Evolutionary conservation across 805 yeast genomes (phyloP).

Genomic region (Pichia gijzeniarum): DNA sequence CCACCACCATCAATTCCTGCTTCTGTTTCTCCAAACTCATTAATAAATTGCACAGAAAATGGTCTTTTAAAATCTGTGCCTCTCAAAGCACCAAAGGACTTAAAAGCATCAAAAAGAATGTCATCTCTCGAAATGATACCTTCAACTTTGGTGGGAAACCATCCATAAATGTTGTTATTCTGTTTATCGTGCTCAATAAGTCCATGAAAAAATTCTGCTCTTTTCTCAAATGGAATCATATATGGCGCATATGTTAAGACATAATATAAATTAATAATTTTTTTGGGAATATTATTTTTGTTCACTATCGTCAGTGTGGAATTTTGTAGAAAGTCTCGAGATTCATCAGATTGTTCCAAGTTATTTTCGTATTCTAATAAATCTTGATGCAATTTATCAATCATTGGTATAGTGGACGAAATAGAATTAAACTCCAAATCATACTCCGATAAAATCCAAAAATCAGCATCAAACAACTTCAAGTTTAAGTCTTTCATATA

Average conservation of each 20-base stretch:
- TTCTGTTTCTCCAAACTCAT: conserved; percentile 65
- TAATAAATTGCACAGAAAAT: conserved; percentile 59
- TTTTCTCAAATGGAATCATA: conserved; percentile 64
- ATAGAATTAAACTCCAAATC: conserved; percentile 16
- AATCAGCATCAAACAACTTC: conserved; percentile 38
- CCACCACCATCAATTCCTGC: conserved; percentile 98
- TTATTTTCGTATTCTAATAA: conserved; percentile 8
- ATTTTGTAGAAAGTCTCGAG: conserved; percentile 2
- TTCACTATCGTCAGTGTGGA: conserved; percentile 5
- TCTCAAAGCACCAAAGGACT: conserved; percentile 40
- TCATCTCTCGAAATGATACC: conserved; percentile 65
- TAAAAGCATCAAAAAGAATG: conserved; percentile 70
- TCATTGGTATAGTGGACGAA: conserved; percentile 16
- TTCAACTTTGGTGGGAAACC: conserved; percentile 23
- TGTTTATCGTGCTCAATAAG: conserved; percentile 50
- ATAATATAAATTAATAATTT: conserved; percentile 35
- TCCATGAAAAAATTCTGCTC: conserved; percentile 68
- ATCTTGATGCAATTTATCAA: conserved; percentile 17
- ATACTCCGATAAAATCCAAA: conserved; percentile 44
- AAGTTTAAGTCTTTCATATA: conserved; percentile 62
- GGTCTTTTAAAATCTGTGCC: conserved; percentile 54
- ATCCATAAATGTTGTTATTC: conserved; percentile 18
- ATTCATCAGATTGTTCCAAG: not conserved
- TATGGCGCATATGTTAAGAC: conserved; percentile 66
- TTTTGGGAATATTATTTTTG: conserved; percentile 15